Conservation (phyloP, 176 grass and related monocot genomes). For the Microstegium vimineum region DNA sequence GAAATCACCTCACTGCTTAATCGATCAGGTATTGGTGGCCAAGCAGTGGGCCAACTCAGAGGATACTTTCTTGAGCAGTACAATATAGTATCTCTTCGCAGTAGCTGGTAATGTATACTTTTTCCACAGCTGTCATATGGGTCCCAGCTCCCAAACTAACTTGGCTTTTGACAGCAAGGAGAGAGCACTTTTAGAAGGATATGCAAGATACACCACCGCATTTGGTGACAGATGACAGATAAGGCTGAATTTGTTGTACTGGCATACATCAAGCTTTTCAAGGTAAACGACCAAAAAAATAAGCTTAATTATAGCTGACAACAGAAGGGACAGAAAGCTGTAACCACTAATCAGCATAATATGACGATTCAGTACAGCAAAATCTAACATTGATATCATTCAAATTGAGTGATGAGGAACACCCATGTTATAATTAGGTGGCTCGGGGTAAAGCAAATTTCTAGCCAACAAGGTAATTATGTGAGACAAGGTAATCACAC, state of each 20-base stretch:
- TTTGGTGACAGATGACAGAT: constrained; percentile 19
- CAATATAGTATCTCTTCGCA: constrained; percentile 18
- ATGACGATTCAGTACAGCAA: neutral
- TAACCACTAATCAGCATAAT: neutral
- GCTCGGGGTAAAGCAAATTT: neutral
- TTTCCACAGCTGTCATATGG: constrained; percentile 27
- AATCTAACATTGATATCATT: neutral
- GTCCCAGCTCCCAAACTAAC: constrained; percentile 13
- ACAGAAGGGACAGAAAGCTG: neutral
- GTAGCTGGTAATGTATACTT: constrained; percentile 26
- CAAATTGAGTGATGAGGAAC: neutral
- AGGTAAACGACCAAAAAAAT: neutral
- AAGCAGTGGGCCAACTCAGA: constrained; percentile 14
- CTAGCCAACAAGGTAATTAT: neutral
- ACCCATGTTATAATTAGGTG: neutral
- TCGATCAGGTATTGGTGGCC: constrained; percentile 24
- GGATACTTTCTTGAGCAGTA: constrained; percentile 19
- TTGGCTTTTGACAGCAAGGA: constrained; percentile 9
- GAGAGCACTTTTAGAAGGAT: constrained; percentile 15
- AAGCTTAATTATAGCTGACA: neutral
- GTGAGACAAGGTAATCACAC: neutral
- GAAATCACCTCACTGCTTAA: constrained; percentile 10
- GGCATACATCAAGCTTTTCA: neutral
- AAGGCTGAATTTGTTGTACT: constrained; percentile 1
- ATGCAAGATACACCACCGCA: neutral